Base-by-base conservation (phyloP, 2,329 filamentous ascomycete genomes). In the Sclerotinia trifoliorum region DNA sequence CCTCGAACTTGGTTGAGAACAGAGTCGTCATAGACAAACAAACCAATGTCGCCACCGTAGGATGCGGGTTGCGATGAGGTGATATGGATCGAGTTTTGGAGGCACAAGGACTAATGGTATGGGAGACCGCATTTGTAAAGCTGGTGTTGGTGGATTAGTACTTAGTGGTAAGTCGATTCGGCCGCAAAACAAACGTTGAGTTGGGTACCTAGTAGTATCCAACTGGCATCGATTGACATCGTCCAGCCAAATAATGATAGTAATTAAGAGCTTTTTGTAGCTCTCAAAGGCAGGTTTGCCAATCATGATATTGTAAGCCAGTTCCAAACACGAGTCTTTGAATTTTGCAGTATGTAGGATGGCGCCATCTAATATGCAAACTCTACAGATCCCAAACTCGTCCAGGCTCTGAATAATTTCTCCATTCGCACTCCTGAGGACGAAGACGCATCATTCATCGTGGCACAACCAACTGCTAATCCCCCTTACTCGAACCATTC, bases 211-310 rank as follows among this genome's bases (percentile, higher is more conserved):
- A 35, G 35, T 35, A 35, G 35, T 35, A 35, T 35, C 35, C 35
- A 35, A 10, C 7, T 35, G 35, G 10, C 35, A 35, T 35, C 6
- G 35, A 35, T 1, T 75, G 81, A 83, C 69, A 77, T 85, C 10
- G 74, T 80, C 3, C 76, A 72, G 0, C 76, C 79, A 77, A 83
- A 80, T 2, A 74, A 79, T 17, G 74, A 73, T 0, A 42, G 64
- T 17, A 77, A 87, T 70, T 70, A 79, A 0, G 84, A 87, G 65
- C 78, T 88, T 11, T 87, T 80, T 76, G 80, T 78, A 71, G 84
- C 83, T 0, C 80, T 88, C 5, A 82, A 83, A 65, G 86, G 85
- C 6, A 85, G 86, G n/a, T 83, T 70, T 42, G 15, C 1, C 39
- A 42, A 42, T 42, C 17, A 17, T 15, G 85, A 84, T 52, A 80